A percentile compares a stretch with the other conserved stretches of the same genome.
phyloP scores from a whole-genome alignment of 306 rosid species.

The Arachis stenosperma region DNA sequence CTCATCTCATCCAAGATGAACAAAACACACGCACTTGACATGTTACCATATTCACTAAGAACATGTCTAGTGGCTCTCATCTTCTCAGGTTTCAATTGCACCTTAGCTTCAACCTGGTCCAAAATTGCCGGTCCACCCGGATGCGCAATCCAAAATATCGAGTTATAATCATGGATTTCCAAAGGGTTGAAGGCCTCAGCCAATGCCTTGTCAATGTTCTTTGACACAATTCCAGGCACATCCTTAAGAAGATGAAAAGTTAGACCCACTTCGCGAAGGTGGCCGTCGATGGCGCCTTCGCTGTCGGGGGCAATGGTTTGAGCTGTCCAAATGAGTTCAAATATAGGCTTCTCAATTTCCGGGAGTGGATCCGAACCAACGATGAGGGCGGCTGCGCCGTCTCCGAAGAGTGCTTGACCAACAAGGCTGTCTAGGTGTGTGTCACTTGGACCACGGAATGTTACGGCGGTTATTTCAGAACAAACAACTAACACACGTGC shows the following conservation, averaged over 20 bases:
- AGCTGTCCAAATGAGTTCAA: not conserved
- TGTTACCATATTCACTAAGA: constrained; percentile 17
- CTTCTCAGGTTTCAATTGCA: not conserved
- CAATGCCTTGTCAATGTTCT: constrained; percentile 19
- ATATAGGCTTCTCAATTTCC: constrained; percentile 1
- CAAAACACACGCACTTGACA: constrained; percentile 17
- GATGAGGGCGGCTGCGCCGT: constrained; percentile 22
- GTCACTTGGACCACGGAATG: constrained; percentile 2
- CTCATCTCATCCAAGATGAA: constrained; percentile 22
- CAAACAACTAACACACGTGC: constrained; percentile 16
- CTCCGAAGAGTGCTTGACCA: constrained; percentile 6
- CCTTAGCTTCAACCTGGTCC: constrained; percentile 1
- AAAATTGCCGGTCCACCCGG: constrained; percentile 1
- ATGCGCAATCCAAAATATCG: constrained; percentile 10
- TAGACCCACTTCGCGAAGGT: constrained; percentile 9
- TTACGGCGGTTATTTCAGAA: constrained; percentile 3
- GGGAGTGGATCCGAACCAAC: constrained; percentile 8
- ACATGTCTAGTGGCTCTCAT: constrained; percentile 12
- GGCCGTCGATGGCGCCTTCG: constrained; percentile 1
- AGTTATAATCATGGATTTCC: constrained; percentile 10
- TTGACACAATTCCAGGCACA: constrained; percentile 8
- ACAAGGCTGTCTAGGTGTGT: constrained; percentile 19
- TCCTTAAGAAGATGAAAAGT: constrained; percentile 14
- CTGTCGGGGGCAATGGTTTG: constrained; percentile 3
- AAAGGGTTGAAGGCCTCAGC: not conserved